These are phyloP conservation scores for Clitopilus passeckerianus DNA, from an alignment of 768 basidiomycete species.

Conservation along the genomic window DNA sequence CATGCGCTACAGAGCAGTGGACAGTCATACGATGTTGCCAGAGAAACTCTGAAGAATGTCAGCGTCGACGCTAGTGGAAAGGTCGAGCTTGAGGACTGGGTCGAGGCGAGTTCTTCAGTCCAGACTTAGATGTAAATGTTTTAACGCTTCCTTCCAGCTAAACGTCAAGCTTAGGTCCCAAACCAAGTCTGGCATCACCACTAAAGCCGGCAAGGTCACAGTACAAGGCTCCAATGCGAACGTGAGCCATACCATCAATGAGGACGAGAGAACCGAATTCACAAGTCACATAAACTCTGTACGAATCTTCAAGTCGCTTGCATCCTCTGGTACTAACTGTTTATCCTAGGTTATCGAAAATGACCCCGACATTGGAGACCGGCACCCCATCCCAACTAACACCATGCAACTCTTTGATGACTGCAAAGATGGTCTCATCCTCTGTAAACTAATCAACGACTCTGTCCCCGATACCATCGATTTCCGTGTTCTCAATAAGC, in stretches of 20 bases:
- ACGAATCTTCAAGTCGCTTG: constrained; percentile 19
- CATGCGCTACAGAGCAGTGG: constrained; percentile 75
- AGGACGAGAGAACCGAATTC: constrained; percentile 92
- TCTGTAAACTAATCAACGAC: constrained; percentile 98
- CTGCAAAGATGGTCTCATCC: constrained; percentile 89
- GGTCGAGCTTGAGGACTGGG: constrained; percentile 97
- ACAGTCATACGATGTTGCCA: constrained; percentile 84
- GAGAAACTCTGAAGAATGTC: constrained; percentile 90
- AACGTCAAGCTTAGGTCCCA: constrained; percentile 73
- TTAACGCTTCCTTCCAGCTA: constrained; percentile 37
- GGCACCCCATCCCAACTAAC: constrained; percentile 89
- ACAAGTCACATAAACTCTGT: constrained; percentile 98
- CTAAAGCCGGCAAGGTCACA: constrained; percentile 84
- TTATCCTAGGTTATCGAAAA: constrained; percentile 77
- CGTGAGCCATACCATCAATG: constrained; percentile 95
- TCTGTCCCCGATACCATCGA: constrained; percentile 99
- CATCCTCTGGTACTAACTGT: neutral
- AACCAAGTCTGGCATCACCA: constrained; percentile 40
- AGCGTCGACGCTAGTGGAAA: constrained; percentile 93
- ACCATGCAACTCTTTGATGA: constrained; percentile 99
- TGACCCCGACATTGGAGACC: constrained; percentile 76
- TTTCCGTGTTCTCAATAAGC: constrained; percentile 94
- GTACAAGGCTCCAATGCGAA: constrained; percentile 94
- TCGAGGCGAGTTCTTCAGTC: constrained; percentile 62
- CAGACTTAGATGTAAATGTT: neutral